Evolutionary conservation across 1,284 basidiomycete genomes (phyloP).

Genomic region (Irpex sp.): DNA sequence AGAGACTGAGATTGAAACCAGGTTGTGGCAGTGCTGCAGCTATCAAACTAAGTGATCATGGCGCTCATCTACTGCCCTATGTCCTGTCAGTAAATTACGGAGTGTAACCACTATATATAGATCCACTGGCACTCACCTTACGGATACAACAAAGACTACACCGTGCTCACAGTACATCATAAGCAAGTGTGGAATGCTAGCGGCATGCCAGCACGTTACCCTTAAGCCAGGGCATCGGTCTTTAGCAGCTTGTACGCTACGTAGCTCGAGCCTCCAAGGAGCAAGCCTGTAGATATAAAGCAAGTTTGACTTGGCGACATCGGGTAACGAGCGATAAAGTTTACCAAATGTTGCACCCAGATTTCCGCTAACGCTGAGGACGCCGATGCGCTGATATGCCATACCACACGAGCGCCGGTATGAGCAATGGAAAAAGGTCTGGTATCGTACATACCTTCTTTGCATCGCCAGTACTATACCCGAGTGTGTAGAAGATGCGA

Average conservation of each 20-base stretch:
- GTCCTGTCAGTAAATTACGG: too few relatives aligned
- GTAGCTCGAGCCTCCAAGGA: background rate
- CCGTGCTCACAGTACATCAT: too few relatives aligned
- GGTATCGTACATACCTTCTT: slow-evolving; percentile 24
- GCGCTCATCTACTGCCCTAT: too few relatives aligned
- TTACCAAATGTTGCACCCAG: background rate
- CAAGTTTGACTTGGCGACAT: background rate
- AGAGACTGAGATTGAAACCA: too few relatives aligned
- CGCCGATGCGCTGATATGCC: background rate
- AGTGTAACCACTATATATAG: too few relatives aligned
- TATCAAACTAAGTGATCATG: too few relatives aligned
- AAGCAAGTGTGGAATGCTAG: too few relatives aligned
- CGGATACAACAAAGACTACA: too few relatives aligned
- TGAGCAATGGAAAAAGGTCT: background rate
- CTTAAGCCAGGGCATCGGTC: background rate
- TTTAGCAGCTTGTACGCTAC: background rate
- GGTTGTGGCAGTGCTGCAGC: too few relatives aligned
- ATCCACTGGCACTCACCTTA: too few relatives aligned
- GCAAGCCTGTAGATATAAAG: background rate
- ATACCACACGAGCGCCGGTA: background rate
- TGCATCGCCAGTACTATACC: slow-evolving; percentile 52
- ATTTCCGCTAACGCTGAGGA: background rate
- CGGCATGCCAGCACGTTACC: too few relatives aligned
- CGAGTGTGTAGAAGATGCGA: slow-evolving; percentile 60
- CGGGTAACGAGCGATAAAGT: background rate